Percentiles rank a stretch among this genome's conserved stretches.
Conservation (phyloP, 192 early-diverging fungal species). For the Glomus cerebriforme region DNA sequence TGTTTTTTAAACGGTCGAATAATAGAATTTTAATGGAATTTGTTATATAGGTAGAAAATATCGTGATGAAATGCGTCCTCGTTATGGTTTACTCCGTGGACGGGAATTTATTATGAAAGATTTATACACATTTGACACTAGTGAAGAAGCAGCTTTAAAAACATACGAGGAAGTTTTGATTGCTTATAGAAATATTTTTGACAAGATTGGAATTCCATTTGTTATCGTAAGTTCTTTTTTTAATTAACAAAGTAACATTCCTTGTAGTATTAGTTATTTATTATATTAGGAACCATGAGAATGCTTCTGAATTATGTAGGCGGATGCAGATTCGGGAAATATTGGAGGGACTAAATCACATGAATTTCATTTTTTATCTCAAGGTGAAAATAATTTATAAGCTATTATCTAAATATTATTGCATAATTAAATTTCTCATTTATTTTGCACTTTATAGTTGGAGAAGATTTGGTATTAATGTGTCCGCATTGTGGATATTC, state of each 20-base stretch:
- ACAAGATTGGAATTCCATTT: constrained; percentile 76
- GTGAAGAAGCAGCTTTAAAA: constrained; percentile 62
- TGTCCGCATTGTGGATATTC: constrained; percentile 78
- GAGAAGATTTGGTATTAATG: constrained; percentile 79
- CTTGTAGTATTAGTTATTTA: background rate
- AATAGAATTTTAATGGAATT: background rate
- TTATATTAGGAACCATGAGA: background rate
- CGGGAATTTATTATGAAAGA: constrained; percentile 98
- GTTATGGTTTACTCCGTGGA: constrained; percentile 80
- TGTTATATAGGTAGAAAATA: constrained; percentile 65
- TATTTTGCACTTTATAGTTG: constrained; percentile 43
- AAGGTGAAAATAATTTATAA: constrained; percentile 41
- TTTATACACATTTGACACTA: constrained; percentile 86
- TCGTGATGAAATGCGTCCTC: constrained; percentile 81
- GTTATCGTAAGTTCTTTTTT: constrained; percentile 55
- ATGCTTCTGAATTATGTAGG: constrained; percentile 9
- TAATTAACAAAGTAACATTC: constrained; percentile 22
- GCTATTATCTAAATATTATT: background rate
- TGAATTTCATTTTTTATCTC: constrained; percentile 83
- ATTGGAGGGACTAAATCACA: constrained; percentile 90
- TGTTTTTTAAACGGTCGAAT: background rate
- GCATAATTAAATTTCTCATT: background rate
- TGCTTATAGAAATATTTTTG: constrained; percentile 79
- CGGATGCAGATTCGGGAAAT: constrained; percentile 81
- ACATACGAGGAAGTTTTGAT: constrained; percentile 75